Percentiles rank a stretch among this genome's conserved stretches.
phyloP scores from a whole-genome alignment of 2,329 filamentous ascomycete species.

The Grosmannia huntii region DNA sequence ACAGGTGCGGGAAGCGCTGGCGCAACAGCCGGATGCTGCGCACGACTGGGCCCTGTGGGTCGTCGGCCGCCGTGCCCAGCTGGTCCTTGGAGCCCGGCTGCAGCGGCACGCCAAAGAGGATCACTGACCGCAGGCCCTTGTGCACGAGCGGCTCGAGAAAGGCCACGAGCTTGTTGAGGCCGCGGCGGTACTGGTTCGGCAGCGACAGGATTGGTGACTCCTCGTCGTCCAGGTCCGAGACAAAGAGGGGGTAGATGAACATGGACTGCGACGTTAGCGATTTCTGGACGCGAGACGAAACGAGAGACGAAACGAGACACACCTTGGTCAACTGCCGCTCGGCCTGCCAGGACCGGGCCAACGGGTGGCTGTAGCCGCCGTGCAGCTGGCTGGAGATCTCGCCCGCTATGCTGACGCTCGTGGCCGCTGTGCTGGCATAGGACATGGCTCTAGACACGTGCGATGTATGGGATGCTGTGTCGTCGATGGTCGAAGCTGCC shows the following conservation, averaged over 20 bases:
- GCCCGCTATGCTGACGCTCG: conserved; percentile 55
- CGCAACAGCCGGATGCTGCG: conserved; percentile 73
- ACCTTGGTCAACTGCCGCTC: conserved; percentile 80
- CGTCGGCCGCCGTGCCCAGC: conserved; percentile 82
- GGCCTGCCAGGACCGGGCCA: conserved; percentile 70
- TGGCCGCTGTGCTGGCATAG: conserved; percentile 53
- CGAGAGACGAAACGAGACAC: conserved; percentile 13
- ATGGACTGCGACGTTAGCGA: conserved; percentile 58
- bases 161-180: conserved; percentile 71
- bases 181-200: conserved; percentile 79
- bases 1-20: conserved; percentile 76
- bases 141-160: conserved; percentile 77
- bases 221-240: conserved; percentile 89
- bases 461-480: conserved; percentile 45
- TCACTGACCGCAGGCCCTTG: conserved; percentile 85
- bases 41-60: conserved; percentile 86
- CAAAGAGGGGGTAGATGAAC: conserved; percentile 96
- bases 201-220: conserved; percentile 82
- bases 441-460: conserved; percentile 52
- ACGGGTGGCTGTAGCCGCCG: conserved; percentile 68
- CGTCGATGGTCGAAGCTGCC: conserved; percentile 40
- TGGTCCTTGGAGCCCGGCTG: conserved; percentile 74
- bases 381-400: conserved; percentile 78
- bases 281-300: background rate
- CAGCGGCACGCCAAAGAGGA: conserved; percentile 89